Base-by-base conservation (phyloP, 2,329 filamentous ascomycete genomes). In the Myriosclerotinia duriaeana region DNA sequence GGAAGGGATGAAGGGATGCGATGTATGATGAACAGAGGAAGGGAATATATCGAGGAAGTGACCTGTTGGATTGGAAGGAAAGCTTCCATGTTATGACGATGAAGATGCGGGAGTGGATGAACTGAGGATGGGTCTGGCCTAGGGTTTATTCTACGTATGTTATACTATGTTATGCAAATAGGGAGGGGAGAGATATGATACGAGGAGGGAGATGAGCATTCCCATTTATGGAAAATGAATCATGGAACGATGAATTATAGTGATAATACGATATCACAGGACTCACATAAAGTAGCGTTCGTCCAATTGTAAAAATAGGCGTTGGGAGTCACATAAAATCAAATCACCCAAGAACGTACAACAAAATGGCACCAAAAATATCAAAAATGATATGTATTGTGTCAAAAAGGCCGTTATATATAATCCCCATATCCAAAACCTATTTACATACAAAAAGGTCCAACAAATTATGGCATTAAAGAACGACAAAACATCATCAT, bases 381-480 rank as follows among this genome's bases (percentile, higher is more conserved):
- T 60, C 34, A 14, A n/a, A 22, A 50, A 38, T 50, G 7, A 48
- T n/a, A 8, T 50, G 7, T 11, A 50, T 38, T 26, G 2, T 26
- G 7, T 38, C 14, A 14, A 52, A 36, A 26, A 15, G 20, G 44
- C 44, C 44, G 44, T 60, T 50, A 50, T 60, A 60, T 60, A 50
- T 60, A 38, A 60, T 38, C 26, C 20, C 26, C 12, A 60, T 60
- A 8, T 38, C 58, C 58, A 38, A 50, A 50, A 12, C 30, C 44
- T 50, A 60, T 50, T 26, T 60, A 22, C 44, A 60, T 60, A 17
- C 44, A 60, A 50, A 60, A 50, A 26, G 8, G 4, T 14, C 38
- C 20, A 30, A 48, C 36, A 50, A 48, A 38, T 22, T 17, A 50
- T 60, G 58, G 44, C 12, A 50, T 38, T 38, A 38, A 50, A 22